Evolutionary conservation across 768 basidiomycete genomes (phyloP), one percentile per base, ranked within the genome.

Genomic region (Cubamyces sp.): DNA sequence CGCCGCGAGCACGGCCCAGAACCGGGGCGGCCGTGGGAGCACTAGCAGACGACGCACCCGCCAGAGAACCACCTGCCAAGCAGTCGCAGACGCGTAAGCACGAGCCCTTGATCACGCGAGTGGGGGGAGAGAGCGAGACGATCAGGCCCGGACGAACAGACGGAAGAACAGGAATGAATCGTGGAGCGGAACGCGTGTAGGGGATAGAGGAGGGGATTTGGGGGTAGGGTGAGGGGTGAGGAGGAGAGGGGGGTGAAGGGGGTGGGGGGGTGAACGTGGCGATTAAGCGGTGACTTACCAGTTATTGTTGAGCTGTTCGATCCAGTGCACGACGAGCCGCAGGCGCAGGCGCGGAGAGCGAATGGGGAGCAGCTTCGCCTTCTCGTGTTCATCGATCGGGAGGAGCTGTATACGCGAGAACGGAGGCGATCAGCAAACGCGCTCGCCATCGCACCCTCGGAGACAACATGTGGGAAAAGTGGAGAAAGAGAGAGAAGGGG

Each of bases 251-350:
- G n/a, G 37, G 16, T 23, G 52, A 15, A 54, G n/a, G 80, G 78
- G 41, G 58, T 39, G 49, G 28, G 34, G 55, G 60, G 28, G 39
- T 57, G 40, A 34, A 60, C 46, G 34, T 45, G 53, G 47, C 52
- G 54, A n/a, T 43, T 50, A 64, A 45, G 43, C 46, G 19, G 53
- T 26, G 41, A 73, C 74, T 65, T 71, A 86, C 85, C 85, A 87
- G 51, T 82, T 79, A 56, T 79, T 78, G 54, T 82, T 78, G 59
- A 91, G 75, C 70, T 85, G 83, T 77, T 97, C 94, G 69, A 98
- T 96, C 96, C 96, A 98, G 69, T 94, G 91, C 26, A 92, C 91
- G 60, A 97, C 89, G 68, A 98, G 80, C 58, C 90, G 80, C 56
- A 98, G 76, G 34, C 96, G 82, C 64, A 97, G 78, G 26, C 90